Conservation (phyloP, 192 early-diverging fungal species). For the Podila minutissima region DNA sequence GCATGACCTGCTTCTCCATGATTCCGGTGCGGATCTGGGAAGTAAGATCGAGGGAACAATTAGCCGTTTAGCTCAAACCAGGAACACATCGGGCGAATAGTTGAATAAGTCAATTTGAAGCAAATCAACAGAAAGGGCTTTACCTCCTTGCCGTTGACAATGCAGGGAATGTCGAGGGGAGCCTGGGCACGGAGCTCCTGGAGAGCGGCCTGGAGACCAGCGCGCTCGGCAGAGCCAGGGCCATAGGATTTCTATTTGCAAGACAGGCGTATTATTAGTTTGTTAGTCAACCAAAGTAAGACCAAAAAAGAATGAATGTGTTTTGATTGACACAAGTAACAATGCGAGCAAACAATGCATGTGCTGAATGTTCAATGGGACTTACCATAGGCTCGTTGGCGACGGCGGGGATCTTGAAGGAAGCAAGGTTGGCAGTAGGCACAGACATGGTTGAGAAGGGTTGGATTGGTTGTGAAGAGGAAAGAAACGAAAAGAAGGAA, state of each 20-base stretch:
- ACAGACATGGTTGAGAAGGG: constrained; percentile 46
- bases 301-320: not conserved
- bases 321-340: not conserved
- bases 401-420: constrained; percentile 84
- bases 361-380: not conserved
- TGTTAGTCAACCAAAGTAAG: not conserved
- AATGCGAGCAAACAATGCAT: not conserved
- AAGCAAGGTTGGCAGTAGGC: constrained; percentile 72
- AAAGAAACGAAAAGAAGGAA: constrained; percentile 5
- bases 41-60: not conserved
- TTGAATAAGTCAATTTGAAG: not conserved
- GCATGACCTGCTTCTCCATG: constrained; percentile 79
- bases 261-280: not conserved
- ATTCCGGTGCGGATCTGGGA: constrained; percentile 64
- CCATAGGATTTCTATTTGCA: constrained; percentile 69
- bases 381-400: constrained; percentile 88
- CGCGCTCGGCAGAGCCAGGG: constrained; percentile 78
- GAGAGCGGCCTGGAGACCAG: constrained; percentile 80
- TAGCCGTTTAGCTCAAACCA: not conserved
- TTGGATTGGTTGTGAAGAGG: constrained; percentile 4
- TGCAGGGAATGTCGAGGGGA: constrained; percentile 80
- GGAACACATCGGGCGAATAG: not conserved
- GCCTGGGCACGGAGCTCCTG: constrained; percentile 73
- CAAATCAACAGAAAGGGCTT: not conserved
- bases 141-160: constrained; percentile 91